These are phyloP conservation scores for Trichosanthes cucumerina DNA, from an alignment of 306 rosid species.

Conservation along the genomic window DNA sequence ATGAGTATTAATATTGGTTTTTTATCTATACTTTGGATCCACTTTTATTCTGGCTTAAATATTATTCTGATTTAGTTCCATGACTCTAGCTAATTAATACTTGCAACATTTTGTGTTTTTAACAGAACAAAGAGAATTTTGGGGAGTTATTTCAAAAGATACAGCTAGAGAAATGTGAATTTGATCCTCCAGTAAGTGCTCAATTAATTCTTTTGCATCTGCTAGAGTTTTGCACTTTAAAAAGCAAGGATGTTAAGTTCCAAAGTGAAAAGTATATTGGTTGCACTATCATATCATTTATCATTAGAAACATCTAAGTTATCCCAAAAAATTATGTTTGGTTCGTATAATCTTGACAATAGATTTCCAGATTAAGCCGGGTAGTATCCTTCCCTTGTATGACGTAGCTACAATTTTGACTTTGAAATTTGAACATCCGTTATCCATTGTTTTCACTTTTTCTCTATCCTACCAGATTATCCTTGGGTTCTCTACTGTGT, in stretches of 20 bases:
- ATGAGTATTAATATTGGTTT: neutral
- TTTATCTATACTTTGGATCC: neutral
- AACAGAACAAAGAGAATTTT: conserved; percentile 55
- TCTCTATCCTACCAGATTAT: neutral
- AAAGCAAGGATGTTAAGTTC: neutral
- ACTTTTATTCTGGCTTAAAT: neutral
- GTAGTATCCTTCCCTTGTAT: neutral
- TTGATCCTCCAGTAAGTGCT: conserved; percentile 62
- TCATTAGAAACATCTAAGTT: neutral
- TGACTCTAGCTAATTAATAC: neutral
- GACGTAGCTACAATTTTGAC: neutral
- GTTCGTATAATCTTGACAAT: neutral
- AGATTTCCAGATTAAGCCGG: neutral
- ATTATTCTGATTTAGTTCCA: neutral
- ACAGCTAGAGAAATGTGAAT: conserved; percentile 36
- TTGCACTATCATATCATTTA: neutral
- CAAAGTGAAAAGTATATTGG: neutral
- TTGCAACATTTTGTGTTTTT: neutral
- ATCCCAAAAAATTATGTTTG: neutral
- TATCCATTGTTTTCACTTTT: neutral
- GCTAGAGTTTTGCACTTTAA: neutral
- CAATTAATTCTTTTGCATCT: conserved; percentile 10
- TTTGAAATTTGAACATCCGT: neutral
- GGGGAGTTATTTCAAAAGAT: conserved; percentile 46
- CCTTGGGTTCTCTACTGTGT: neutral